phyloP scores from a whole-genome alignment of 108 stramenopile genomes.

The Aureococcus anophagefferens region DNA sequence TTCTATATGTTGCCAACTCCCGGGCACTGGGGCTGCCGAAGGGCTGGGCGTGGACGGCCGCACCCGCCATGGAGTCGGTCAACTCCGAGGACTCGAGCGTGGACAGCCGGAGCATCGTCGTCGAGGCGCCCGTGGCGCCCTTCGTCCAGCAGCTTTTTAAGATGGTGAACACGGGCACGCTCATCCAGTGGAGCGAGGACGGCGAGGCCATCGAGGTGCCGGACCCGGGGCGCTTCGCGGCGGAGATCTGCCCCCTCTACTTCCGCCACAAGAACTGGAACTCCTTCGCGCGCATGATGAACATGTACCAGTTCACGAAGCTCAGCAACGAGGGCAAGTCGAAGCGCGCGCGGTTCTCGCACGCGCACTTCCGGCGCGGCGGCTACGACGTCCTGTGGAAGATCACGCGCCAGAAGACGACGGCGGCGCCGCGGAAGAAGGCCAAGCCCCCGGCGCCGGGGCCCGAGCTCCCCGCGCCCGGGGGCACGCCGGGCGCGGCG shows the following conservation, averaged over 20 bases:
- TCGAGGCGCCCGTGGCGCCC: not conserved
- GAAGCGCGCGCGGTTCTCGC: not conserved
- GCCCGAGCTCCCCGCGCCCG: no score
- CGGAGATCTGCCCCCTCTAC: constrained; percentile 6
- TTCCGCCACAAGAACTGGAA: constrained; percentile 16
- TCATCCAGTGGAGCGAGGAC: not conserved
- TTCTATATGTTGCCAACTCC: no score
- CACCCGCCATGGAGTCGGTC: no score
- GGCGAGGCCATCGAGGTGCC: not conserved
- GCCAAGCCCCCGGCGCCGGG: no score
- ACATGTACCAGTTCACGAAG: constrained; percentile 11
- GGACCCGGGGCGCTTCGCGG: not conserved
- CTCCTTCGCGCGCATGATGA: constrained; percentile 17
- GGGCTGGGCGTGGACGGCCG: no score
- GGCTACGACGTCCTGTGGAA: not conserved
- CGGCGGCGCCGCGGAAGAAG: no score
- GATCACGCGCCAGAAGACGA: not conserved
- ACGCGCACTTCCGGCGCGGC: not conserved
- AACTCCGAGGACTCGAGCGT: no score
- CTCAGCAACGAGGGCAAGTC: not conserved
- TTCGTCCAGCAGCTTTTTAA: not conserved
- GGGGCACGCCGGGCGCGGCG: no score
- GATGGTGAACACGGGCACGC: not conserved
- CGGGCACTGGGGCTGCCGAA: no score
- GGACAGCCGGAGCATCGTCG: no score